Evolutionary conservation across 352 stramenopile genomes (phyloP).

Genomic region (Achlya hypogyna): DNA sequence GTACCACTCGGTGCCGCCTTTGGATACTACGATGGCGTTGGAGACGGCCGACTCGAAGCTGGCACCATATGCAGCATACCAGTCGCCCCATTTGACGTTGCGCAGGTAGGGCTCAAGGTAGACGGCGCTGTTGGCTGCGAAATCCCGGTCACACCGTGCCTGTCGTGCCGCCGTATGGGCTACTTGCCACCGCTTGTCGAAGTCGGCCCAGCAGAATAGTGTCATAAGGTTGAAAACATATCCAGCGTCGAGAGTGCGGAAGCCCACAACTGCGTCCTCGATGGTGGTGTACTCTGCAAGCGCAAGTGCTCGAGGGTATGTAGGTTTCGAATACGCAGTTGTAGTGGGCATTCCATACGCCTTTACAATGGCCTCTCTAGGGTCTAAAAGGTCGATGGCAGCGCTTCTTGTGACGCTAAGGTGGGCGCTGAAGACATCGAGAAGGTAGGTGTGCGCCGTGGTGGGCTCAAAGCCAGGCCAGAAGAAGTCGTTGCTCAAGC

Average conservation of each 20-base stretch:
- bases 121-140: background rate
- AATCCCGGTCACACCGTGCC: background rate
- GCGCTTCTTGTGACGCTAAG: background rate
- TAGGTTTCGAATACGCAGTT: background rate
- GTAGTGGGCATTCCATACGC: background rate
- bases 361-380: background rate
- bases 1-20: background rate
- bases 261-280: background rate
- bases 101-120: slow-evolving; percentile 8
- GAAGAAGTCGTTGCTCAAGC: slow-evolving; percentile 1
- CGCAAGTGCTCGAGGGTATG: background rate
- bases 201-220: slow-evolving; percentile 1
- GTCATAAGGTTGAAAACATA: background rate
- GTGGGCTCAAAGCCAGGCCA: slow-evolving; percentile 5
- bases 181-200: background rate
- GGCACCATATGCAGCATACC: background rate
- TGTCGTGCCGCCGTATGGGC: slow-evolving; percentile 3
- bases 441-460: slow-evolving; percentile 6
- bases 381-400: background rate
- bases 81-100: background rate
- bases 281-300: background rate
- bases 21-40: background rate
- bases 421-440: background rate
- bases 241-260: background rate
- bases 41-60: background rate